phyloP scores from a whole-genome alignment of 1,284 basidiomycete species.

The Ceratobasidium sp. region DNA sequence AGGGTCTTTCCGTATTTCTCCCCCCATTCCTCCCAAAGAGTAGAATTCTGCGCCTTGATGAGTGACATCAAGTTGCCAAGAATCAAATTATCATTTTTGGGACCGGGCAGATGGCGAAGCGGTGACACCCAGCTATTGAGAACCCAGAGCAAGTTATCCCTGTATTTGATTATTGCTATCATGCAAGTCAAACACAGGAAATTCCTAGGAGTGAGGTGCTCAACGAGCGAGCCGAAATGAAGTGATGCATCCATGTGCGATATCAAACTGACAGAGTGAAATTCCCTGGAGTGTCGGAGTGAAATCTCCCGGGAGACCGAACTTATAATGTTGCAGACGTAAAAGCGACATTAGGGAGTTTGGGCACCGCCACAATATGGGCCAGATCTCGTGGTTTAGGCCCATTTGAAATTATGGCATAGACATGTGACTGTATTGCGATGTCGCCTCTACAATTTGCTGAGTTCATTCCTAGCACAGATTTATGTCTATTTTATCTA shows the following conservation, averaged over 20 bases:
- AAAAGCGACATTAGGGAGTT: background rate
- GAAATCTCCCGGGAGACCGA: background rate
- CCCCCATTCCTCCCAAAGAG: constrained; percentile 29
- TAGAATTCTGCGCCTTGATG: background rate
- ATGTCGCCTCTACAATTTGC: background rate
- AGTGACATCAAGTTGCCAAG: constrained; percentile 38
- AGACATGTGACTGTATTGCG: too few species aligned
- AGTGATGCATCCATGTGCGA: background rate
- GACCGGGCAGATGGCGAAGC: constrained; percentile 29
- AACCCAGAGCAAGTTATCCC: background rate
- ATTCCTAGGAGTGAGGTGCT: background rate
- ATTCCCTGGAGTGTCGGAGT: background rate
- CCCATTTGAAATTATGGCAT: too few species aligned
- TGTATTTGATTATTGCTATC: background rate
- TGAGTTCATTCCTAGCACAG: constrained; percentile 7
- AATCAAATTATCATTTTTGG: constrained; percentile 17
- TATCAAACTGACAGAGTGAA: background rate
- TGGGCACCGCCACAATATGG: too few species aligned
- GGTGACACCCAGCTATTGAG: constrained; percentile 20
- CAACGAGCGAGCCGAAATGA: background rate
- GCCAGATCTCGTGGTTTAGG: too few species aligned
- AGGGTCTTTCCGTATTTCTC: constrained; percentile 45
- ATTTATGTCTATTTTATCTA: background rate
- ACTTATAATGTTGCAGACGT: background rate
- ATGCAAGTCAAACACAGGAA: background rate